Base-by-base conservation (phyloP, 805 yeast genomes). In the Phaffomyces antillensis region DNA sequence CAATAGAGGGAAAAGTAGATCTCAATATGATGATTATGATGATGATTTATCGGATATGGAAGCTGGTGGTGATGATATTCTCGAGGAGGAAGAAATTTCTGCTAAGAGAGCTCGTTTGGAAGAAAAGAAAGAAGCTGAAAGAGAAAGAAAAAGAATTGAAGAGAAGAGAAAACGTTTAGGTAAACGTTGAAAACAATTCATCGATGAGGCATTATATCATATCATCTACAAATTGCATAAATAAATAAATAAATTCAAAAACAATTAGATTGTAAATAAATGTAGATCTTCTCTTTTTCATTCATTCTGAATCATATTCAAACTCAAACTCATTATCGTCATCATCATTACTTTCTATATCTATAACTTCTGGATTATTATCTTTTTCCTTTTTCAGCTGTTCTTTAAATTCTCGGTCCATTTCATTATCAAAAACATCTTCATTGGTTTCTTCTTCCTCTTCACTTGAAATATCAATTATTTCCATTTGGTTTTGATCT, bases 61-160 rank as follows among this genome's bases (percentile, higher is more conserved):
- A 60, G 96, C 96, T 3, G 83, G 93, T 1, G 97, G 96, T 25
- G 81, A 81, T 25, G 97, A 91, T 51, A 79, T 93, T 23, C 66
- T 88, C 36, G 86, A 78, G 45, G 99, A 91, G 57, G 99, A 91
- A 63, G 76, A 69, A 49, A 58, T 75, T 31, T 83, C 96, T 12
- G 70, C 79, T 33, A 72, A 73, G 41, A 74, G 72, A 44, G 99
- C 95, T 0, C 73, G 76, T 52, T 50, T 72, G 35, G 99, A 93
- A 59, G 99, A 91, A 58, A 67, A 71, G 40, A 67, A 73, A 42
- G 97, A 90, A 60, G 77, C 77, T 56, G 76, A 69, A 43, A 71
- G 79, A 57, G 79, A 84, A 51, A 77, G 71, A 48, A 62, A 60
- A 47, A 72, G 66, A 44, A 71, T 71, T 15, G 61, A 62, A 48